Evolutionary conservation across 805 yeast genomes (phyloP).

Genomic region (Kuraishia piskuri): DNA sequence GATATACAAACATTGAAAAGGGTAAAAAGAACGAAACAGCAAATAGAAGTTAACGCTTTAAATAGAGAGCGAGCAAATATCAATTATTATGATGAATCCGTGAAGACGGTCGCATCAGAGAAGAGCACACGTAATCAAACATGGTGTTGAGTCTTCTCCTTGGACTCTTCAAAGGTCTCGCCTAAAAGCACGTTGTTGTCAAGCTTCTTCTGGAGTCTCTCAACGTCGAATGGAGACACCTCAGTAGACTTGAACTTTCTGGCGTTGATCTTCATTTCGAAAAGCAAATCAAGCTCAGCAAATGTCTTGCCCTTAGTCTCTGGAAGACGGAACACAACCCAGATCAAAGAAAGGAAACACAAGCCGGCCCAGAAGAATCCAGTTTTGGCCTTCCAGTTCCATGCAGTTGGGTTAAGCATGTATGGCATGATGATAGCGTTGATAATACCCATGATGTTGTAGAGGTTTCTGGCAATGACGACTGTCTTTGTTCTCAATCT

Average conservation of each 20-base stretch:
- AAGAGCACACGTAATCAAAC: background rate
- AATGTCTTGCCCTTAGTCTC: slow-evolving; percentile 51
- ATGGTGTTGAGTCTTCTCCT: background rate
- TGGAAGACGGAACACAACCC: slow-evolving; percentile 46
- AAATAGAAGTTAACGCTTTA: too few relatives aligned
- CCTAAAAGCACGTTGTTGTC: background rate
- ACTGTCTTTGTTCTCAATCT: slow-evolving; percentile 30
- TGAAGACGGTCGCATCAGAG: background rate
- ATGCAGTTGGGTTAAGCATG: slow-evolving; percentile 37
- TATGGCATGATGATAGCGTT: slow-evolving; percentile 35
- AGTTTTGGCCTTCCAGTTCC: slow-evolving; percentile 39
- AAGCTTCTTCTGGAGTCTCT: background rate
- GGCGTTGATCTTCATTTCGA: slow-evolving; percentile 23
- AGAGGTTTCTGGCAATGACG: slow-evolving; percentile 21
- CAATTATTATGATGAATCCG: background rate
- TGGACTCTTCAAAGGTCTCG: background rate
- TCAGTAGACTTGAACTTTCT: slow-evolving; percentile 18
- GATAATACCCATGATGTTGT: slow-evolving; percentile 24
- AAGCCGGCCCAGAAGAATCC: slow-evolving; percentile 38
- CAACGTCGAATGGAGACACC: background rate
- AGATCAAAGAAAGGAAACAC: slow-evolving; percentile 21
- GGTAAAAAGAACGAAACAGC: too few relatives aligned
- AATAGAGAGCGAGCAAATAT: too few relatives aligned
- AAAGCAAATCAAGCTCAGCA: slow-evolving; percentile 52
- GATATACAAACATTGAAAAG: too few relatives aligned